Percentiles rank a stretch among this genome's conserved stretches.
These are phyloP conservation scores for Mucuna pruriens DNA, from an alignment of 306 rosid genomes.

Conservation along the genomic window DNA sequence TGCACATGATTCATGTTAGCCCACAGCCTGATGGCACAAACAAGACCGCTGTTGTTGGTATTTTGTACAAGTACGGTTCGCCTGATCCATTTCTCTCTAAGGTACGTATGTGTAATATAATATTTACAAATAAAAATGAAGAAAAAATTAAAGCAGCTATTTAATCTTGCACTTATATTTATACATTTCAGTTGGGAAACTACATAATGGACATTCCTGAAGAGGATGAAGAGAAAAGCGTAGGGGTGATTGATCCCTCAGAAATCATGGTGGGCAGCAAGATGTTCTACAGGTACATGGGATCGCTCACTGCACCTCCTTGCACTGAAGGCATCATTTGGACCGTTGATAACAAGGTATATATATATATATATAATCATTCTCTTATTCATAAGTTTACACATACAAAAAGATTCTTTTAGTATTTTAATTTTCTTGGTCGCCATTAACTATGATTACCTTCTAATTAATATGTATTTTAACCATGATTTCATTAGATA, in stretches of 20 bases:
- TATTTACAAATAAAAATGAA: background rate
- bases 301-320: constrained; percentile 80
- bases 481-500: constrained; percentile 44
- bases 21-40: constrained; percentile 44
- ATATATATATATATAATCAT: background rate
- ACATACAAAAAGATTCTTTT: background rate
- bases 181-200: constrained; percentile 46
- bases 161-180: background rate
- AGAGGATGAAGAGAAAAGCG: constrained; percentile 24
- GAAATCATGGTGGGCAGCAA: constrained; percentile 42
- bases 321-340: constrained; percentile 76
- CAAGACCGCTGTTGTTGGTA: constrained; percentile 56
- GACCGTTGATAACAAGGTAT: constrained; percentile 61
- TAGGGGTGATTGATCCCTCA: constrained; percentile 58
- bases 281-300: constrained; percentile 61
- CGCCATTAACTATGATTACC: background rate
- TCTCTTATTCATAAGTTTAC: background rate
- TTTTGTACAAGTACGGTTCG: constrained; percentile 59
- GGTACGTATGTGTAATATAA: constrained; percentile 39
- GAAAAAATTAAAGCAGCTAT: background rate
- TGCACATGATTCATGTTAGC: constrained; percentile 69
- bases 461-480: background rate
- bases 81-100: constrained; percentile 58
- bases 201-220: constrained; percentile 39
- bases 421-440: background rate